A percentile compares a stretch with the other conserved stretches of the same genome.
phyloP scores from a whole-genome alignment of 1,284 basidiomycete species.

The Tranzscheliella williamsii region DNA sequence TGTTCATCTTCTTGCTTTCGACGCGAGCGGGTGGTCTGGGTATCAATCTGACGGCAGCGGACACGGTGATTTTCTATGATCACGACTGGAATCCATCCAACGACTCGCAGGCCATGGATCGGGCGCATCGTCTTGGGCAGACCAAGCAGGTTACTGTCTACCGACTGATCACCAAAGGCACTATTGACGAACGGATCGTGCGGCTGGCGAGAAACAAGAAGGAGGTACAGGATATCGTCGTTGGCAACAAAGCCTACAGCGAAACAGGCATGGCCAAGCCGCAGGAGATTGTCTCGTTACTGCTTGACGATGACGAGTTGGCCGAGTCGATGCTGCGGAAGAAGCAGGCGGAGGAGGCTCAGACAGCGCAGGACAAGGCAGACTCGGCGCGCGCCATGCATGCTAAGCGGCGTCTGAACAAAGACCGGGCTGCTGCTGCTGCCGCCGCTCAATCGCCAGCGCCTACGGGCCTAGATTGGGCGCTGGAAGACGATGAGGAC shows the following conservation, averaged over 20 bases:
- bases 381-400: slow-evolving; percentile 55
- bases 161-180: slow-evolving; percentile 91
- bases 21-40: slow-evolving; percentile 96
- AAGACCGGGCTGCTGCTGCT: slow-evolving; percentile 38
- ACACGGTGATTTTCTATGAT: slow-evolving; percentile 95
- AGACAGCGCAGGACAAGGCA: slow-evolving; percentile 56
- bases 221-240: slow-evolving; percentile 87
- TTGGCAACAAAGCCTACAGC: slow-evolving; percentile 83
- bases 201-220: slow-evolving; percentile 63
- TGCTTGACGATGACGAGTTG: slow-evolving; percentile 86
- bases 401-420: slow-evolving; percentile 49
- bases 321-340: slow-evolving; percentile 60
- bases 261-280: slow-evolving; percentile 75
- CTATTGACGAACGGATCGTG: slow-evolving; percentile 97
- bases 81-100: slow-evolving; percentile 97
- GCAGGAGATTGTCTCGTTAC: slow-evolving; percentile 92
- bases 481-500: slow-evolving; percentile 59
- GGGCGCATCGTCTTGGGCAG: slow-evolving; percentile 96
- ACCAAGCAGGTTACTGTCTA: slow-evolving; percentile 99
- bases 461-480: slow-evolving; percentile 35
- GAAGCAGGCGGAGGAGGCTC: slow-evolving; percentile 59
- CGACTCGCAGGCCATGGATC: slow-evolving; percentile 99
- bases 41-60: slow-evolving; percentile 94
- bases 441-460: slow-evolving; percentile 11
- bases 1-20: slow-evolving; percentile 70